Evolutionary conservation across 208 protist species (phyloP).

Genomic region (Leishmania arabica): DNA sequence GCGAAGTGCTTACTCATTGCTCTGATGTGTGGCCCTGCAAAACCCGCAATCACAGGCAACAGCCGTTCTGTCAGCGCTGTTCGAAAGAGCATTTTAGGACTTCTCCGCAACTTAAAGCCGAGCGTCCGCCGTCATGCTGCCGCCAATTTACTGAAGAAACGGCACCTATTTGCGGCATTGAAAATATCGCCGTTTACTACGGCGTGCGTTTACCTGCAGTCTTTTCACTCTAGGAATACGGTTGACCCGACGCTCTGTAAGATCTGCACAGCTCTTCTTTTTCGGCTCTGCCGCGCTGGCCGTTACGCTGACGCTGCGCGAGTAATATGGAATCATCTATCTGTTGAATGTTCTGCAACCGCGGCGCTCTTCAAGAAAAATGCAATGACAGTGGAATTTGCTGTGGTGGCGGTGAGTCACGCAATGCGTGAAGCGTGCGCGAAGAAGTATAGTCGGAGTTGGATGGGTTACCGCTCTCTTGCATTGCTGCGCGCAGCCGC

Average conservation of each 20-base stretch:
- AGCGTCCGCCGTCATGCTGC: constrained; percentile 23
- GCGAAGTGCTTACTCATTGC: constrained; percentile 20
- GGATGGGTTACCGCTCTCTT: constrained; percentile 70
- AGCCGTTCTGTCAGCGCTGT: neutral
- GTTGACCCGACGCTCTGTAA: constrained; percentile 29
- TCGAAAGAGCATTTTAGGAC: constrained; percentile 10
- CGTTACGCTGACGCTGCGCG: constrained; percentile 41
- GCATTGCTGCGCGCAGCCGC: constrained; percentile 39
- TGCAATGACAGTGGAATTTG: constrained; percentile 28
- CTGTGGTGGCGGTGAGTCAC: constrained; percentile 34
- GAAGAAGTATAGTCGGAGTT: constrained; percentile 19
- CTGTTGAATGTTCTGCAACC: constrained; percentile 21
- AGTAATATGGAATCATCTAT: constrained; percentile 76
- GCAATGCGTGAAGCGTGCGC: constrained; percentile 40
- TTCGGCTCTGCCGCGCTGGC: constrained; percentile 27
- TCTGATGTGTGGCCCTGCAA: neutral
- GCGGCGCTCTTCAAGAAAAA: constrained; percentile 22
- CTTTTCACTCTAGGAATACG: constrained; percentile 41
- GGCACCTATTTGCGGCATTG: constrained; percentile 32
- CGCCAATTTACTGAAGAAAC: constrained; percentile 33
- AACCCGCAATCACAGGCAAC: neutral
- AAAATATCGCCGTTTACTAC: constrained; percentile 44
- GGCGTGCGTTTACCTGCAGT: constrained; percentile 29
- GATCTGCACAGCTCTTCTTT: constrained; percentile 36
- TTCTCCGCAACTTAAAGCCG: constrained; percentile 25